A percentile compares a stretch with the other conserved stretches of the same genome.
Evolutionary conservation across 345 rosid species (phyloP).

Genomic region (Eucalyptus regnans): DNA sequence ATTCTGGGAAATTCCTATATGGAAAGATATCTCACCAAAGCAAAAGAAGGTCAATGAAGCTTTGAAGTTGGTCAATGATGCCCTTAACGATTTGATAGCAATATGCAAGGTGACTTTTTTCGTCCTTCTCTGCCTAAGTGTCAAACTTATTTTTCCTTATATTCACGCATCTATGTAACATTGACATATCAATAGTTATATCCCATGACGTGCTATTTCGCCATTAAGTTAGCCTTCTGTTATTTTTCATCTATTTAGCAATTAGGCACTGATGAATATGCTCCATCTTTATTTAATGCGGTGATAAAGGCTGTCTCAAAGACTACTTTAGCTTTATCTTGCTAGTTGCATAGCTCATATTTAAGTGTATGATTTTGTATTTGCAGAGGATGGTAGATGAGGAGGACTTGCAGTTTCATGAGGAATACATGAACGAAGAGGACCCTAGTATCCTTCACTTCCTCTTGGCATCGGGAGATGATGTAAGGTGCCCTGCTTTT

Average conservation of each 20-base stretch:
- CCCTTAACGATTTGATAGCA: slow-evolving; percentile 64
- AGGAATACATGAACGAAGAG: slow-evolving; percentile 85
- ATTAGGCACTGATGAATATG: neutral
- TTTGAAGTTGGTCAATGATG: slow-evolving; percentile 67
- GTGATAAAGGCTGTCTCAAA: neutral
- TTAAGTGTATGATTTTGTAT: neutral
- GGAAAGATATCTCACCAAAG: slow-evolving; percentile 87
- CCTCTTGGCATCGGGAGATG: slow-evolving; percentile 89
- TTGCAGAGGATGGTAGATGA: slow-evolving; percentile 85
- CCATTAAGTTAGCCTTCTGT: neutral
- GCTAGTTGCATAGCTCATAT: neutral
- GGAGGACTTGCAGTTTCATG: slow-evolving; percentile 86
- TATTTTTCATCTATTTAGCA: neutral
- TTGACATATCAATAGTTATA: neutral
- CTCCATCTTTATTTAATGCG: neutral
- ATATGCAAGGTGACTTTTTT: slow-evolving; percentile 66
- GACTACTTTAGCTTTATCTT: neutral
- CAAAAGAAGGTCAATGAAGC: slow-evolving; percentile 72
- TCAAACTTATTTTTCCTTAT: neutral
- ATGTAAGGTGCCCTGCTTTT: slow-evolving; percentile 29
- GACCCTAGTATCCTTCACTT: slow-evolving; percentile 99
- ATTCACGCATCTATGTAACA: neutral
- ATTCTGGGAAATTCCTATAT: slow-evolving; percentile 82
- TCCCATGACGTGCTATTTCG: neutral
- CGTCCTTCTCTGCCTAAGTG: neutral